These are phyloP conservation scores for Trichoderma koningiopsis DNA, from an alignment of 2,329 filamentous ascomycete genomes.

Conservation along the genomic window DNA sequence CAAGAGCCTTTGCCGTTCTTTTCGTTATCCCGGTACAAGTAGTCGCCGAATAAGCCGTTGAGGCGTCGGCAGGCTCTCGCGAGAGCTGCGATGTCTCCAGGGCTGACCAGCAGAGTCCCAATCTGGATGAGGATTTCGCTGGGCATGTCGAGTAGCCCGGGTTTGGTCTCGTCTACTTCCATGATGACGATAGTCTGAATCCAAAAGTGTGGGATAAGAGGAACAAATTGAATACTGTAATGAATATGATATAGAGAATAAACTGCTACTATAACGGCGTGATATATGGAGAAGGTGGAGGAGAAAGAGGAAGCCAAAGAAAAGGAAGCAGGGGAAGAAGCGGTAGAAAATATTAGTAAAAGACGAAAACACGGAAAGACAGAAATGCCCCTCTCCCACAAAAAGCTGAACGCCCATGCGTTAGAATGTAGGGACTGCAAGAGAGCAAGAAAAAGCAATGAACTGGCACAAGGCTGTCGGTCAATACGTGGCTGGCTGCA, in stretches of 20 bases:
- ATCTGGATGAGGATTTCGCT: conserved; percentile 20
- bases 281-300: not conserved
- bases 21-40: conserved; percentile 21
- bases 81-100: conserved; percentile 21
- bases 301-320: not conserved
- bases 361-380: not conserved
- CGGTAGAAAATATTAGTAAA: not conserved
- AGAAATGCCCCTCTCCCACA: not conserved
- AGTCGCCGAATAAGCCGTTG: conserved; percentile 20
- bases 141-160: not conserved
- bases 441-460: not conserved
- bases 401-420: not conserved
- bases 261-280: not conserved
- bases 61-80: conserved; percentile 8
- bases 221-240: not conserved
- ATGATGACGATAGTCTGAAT: not conserved
- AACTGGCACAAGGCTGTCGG: conserved; percentile 12
- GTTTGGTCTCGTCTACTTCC: not conserved
- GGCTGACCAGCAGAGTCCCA: not conserved
- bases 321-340: not conserved
- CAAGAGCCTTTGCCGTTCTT: not conserved
- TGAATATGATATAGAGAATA: not conserved
- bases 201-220: not conserved
- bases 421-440: not conserved
- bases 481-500: conserved; percentile 18